A percentile compares a stretch with the other conserved stretches of the same genome.
Conservation (phyloP, 768 basidiomycete species). For the Dentipellis fragilis region DNA sequence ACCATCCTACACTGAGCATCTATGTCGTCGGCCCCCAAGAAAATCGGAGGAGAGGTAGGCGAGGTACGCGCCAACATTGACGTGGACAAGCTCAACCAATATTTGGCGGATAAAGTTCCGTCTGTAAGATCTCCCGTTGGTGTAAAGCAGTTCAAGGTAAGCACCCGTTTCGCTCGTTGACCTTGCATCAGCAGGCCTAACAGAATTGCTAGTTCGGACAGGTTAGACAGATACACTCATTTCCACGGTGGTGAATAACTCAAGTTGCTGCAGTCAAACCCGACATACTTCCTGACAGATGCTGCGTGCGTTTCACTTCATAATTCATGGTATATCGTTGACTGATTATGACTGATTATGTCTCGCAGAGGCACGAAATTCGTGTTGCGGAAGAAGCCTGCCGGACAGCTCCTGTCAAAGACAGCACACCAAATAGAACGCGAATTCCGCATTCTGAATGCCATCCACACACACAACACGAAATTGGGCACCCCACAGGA, state of each 20-base stretch:
- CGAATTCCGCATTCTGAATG: constrained; percentile 74
- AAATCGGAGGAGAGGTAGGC: constrained; percentile 67
- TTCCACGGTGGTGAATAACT: neutral
- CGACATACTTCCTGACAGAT: constrained; percentile 89
- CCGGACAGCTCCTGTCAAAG: constrained; percentile 73
- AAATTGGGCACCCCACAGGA: constrained; percentile 36
- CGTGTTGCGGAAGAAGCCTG: constrained; percentile 90
- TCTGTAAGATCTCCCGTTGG: constrained; percentile 53
- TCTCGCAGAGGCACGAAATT: constrained; percentile 39
- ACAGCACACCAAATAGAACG: constrained; percentile 96
- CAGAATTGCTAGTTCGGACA: constrained; percentile 64
- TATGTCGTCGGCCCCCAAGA: constrained; percentile 4
- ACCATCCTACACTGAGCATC: too few species aligned
- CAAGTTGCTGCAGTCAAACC: constrained; percentile 61
- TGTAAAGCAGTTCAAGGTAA: constrained; percentile 89
- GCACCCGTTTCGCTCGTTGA: constrained; percentile 12
- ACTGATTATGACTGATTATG: constrained; percentile 1
- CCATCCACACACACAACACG: constrained; percentile 67
- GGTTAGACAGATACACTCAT: constrained; percentile 32
- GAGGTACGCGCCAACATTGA: constrained; percentile 64
- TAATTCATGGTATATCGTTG: neutral
- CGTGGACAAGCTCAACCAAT: constrained; percentile 49
- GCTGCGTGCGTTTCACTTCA: constrained; percentile 36
- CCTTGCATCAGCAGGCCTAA: neutral
- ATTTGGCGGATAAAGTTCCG: constrained; percentile 48